phyloP scores from a whole-genome alignment of 768 basidiomycete species.

The Suillus placidus region DNA sequence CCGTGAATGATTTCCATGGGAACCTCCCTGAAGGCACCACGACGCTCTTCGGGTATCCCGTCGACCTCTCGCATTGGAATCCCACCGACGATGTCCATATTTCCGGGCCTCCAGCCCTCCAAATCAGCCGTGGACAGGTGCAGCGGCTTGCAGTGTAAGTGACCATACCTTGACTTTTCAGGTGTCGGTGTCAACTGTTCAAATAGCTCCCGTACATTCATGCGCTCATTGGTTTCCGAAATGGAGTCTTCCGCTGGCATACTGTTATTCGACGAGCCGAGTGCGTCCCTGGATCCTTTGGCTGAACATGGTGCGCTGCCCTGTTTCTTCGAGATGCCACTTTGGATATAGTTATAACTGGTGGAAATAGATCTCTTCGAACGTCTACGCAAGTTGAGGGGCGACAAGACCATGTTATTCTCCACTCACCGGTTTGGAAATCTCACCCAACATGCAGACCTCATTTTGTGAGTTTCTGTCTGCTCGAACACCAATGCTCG shows the following conservation, averaged over 20 bases:
- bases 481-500: background rate
- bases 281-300: conserved; percentile 71
- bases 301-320: conserved; percentile 63
- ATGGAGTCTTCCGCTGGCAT: conserved; percentile 52
- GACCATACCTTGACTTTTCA: background rate
- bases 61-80: conserved; percentile 43
- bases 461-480: conserved; percentile 55
- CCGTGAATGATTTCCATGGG: conserved; percentile 66
- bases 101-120: conserved; percentile 40
- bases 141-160: conserved; percentile 69
- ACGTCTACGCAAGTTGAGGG: conserved; percentile 64
- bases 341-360: background rate
- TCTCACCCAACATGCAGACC: conserved; percentile 68
- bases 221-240: conserved; percentile 58
- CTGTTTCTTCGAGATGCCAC: too few relatives aligned
- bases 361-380: conserved; percentile 62
- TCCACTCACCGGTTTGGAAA: conserved; percentile 68
- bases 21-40: conserved; percentile 63
- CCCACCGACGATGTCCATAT: conserved; percentile 47
- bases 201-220: conserved; percentile 64
- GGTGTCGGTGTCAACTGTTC: background rate
- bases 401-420: conserved; percentile 82
- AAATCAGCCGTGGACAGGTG: conserved; percentile 72
- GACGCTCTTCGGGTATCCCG: conserved; percentile 60
- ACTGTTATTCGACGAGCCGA: conserved; percentile 74